Percentiles rank a stretch among this genome's conserved stretches.
Evolutionary conservation across 148 eudicot species (phyloP).

Genomic region (Gaultheria prostrata): DNA sequence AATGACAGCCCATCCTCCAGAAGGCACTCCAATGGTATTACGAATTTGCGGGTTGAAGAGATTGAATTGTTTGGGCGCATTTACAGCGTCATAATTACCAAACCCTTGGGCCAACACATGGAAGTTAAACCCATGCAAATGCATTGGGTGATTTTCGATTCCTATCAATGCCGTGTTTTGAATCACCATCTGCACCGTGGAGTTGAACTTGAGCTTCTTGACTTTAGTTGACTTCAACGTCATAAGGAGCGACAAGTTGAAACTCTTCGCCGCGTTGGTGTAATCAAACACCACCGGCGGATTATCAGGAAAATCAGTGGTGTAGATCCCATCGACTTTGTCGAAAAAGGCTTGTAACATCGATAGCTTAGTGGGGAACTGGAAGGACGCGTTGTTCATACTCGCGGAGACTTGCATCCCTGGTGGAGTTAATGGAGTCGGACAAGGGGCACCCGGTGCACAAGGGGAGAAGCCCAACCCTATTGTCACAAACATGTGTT

Average conservation of each 20-base stretch:
- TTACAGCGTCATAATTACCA: conserved; percentile 31
- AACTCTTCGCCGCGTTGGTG: no score
- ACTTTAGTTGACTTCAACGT: conserved; percentile 54
- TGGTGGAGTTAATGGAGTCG: conserved; percentile 20
- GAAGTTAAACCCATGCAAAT: conserved; percentile 69
- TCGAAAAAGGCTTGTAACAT: conserved; percentile 48
- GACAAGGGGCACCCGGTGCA: conserved; percentile 35
- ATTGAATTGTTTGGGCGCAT: conserved; percentile 41
- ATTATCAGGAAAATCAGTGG: not conserved
- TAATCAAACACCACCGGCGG: conserved; percentile 48
- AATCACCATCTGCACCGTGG: conserved; percentile 30
- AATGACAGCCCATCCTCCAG: conserved; percentile 21
- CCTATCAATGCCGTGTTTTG: conserved; percentile 34
- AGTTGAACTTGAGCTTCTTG: conserved; percentile 48
- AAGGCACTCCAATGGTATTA: conserved; percentile 70
- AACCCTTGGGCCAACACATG: conserved; percentile 36
- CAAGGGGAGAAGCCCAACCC: conserved; percentile 55
- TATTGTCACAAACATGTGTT: conserved; percentile 23
- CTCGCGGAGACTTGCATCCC: conserved; percentile 48
- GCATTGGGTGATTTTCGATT: conserved; percentile 73
- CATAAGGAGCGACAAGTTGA: conserved; percentile 15
- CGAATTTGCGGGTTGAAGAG: conserved; percentile 57
- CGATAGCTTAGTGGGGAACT: conserved; percentile 21
- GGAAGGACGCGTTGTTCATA: not conserved
- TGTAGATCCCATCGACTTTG: conserved; percentile 44